Percentiles rank a stretch among this genome's conserved stretches.
These are phyloP conservation scores for Monilinia vaccinii-corymbosi DNA, from an alignment of 2,329 filamentous ascomycete species.

Conservation along the genomic window DNA sequence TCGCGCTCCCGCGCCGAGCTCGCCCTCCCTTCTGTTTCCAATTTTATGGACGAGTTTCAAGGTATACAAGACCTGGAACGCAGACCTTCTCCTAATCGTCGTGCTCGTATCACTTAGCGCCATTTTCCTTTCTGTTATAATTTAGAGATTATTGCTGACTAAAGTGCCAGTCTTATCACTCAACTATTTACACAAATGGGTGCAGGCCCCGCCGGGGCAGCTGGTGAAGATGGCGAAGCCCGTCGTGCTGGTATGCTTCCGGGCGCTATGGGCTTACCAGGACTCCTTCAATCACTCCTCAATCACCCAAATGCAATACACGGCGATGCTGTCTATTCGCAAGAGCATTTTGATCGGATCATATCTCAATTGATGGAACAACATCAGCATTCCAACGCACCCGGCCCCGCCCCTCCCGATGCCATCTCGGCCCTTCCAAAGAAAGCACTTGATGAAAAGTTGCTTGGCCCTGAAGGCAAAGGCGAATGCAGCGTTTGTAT, in stretches of 20 bases:
- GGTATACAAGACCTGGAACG: background rate
- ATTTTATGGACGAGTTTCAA: background rate
- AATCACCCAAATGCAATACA: constrained; percentile 44
- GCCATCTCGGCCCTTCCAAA: constrained; percentile 68
- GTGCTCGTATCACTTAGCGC: constrained; percentile 11
- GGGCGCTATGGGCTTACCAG: constrained; percentile 37
- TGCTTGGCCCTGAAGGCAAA: constrained; percentile 55
- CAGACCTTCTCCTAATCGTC: constrained; percentile 8
- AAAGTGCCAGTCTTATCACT: constrained; percentile 23
- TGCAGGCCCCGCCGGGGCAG: background rate
- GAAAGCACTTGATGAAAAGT: constrained; percentile 57
- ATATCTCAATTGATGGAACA: constrained; percentile 84
- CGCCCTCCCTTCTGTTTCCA: background rate
- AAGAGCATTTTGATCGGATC: constrained; percentile 84
- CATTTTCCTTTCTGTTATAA: constrained; percentile 17
- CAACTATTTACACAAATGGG: constrained; percentile 22
- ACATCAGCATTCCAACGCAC: constrained; percentile 65
- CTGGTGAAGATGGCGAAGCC: constrained; percentile 17
- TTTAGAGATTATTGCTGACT: constrained; percentile 24
- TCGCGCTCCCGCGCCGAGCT: background rate
- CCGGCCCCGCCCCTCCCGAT: constrained; percentile 67
- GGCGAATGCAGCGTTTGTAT: constrained; percentile 95
- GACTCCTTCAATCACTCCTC: constrained; percentile 44
- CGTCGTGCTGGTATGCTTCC: constrained; percentile 28
- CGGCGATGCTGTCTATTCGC: constrained; percentile 81